Evolutionary conservation across 306 rosid genomes (phyloP).

Genomic region (Rubus parviflorus): DNA sequence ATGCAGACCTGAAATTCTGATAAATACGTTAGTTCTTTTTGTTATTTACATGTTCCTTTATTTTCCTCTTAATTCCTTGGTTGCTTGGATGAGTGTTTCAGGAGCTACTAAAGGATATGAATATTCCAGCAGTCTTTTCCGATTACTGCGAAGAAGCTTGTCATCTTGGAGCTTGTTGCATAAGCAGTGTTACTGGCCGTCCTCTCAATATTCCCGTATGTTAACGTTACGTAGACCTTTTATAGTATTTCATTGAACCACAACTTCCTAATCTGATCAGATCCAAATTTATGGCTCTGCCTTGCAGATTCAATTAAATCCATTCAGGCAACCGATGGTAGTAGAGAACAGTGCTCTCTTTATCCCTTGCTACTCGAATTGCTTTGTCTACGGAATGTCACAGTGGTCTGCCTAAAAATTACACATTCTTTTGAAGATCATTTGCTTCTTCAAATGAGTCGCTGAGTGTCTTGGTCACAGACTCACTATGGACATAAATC

Average conservation of each 20-base stretch:
- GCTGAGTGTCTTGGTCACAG: background rate
- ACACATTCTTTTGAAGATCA: background rate
- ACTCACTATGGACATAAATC: no score
- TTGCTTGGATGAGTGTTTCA: constrained; percentile 32
- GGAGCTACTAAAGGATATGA: constrained; percentile 61
- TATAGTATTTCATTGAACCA: background rate
- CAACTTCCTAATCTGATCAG: background rate
- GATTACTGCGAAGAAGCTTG: constrained; percentile 98
- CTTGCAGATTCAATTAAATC: constrained; percentile 84
- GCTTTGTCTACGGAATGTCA: constrained; percentile 79
- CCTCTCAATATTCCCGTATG: constrained; percentile 64
- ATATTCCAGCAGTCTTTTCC: constrained; percentile 63
- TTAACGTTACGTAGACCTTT: constrained; percentile 6
- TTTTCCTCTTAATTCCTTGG: constrained; percentile 10
- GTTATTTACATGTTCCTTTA: background rate
- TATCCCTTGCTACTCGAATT: constrained; percentile 90
- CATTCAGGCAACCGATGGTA: constrained; percentile 82
- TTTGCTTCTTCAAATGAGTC: background rate
- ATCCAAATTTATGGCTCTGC: constrained; percentile 6
- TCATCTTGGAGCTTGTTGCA: constrained; percentile 78
- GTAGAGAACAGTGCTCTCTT: constrained; percentile 67
- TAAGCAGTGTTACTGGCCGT: constrained; percentile 48
- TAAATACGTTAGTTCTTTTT: background rate
- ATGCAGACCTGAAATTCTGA: background rate
- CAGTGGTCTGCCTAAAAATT: background rate